Evolutionary conservation across 345 rosid species (phyloP).

Genomic region (Citrus hindsii): DNA sequence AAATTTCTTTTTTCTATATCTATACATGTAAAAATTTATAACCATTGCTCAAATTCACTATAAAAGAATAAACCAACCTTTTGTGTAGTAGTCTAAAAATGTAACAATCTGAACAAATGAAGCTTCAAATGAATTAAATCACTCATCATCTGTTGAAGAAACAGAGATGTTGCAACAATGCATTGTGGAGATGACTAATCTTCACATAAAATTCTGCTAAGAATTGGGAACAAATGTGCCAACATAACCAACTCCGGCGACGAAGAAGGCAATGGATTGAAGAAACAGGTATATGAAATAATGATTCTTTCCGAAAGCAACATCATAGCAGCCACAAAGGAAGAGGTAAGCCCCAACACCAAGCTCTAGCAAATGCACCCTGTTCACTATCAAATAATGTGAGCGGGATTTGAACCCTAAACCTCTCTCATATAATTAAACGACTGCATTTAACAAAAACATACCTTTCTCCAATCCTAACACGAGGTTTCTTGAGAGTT

Average conservation of each 20-base stretch:
- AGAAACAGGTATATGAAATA: slow-evolving; percentile 58
- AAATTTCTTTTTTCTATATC: background rate
- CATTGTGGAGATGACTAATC: background rate
- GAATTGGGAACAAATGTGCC: slow-evolving; percentile 62
- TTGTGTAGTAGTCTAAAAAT: background rate
- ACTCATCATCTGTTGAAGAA: background rate
- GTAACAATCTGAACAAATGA: background rate
- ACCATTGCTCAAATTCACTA: background rate
- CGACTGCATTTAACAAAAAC: background rate
- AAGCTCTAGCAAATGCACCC: slow-evolving; percentile 68
- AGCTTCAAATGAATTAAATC: background rate
- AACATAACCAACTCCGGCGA: slow-evolving; percentile 69
- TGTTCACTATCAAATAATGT: slow-evolving; percentile 10
- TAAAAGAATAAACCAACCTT: slow-evolving; percentile 3
- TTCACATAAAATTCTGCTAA: background rate
- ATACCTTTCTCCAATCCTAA: slow-evolving; percentile 68
- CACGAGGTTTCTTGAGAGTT: slow-evolving; percentile 37
- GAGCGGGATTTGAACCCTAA: background rate
- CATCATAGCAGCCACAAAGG: slow-evolving; percentile 71
- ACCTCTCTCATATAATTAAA: background rate
- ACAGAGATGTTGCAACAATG: background rate
- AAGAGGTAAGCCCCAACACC: slow-evolving; percentile 67
- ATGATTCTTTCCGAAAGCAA: slow-evolving; percentile 55
- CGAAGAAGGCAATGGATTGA: slow-evolving; percentile 71
- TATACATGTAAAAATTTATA: background rate